A percentile compares a stretch with the other conserved stretches of the same genome.
Evolutionary conservation across 169 alveolate species (phyloP).

Genomic region (Plasmodium cynomolgi): DNA sequence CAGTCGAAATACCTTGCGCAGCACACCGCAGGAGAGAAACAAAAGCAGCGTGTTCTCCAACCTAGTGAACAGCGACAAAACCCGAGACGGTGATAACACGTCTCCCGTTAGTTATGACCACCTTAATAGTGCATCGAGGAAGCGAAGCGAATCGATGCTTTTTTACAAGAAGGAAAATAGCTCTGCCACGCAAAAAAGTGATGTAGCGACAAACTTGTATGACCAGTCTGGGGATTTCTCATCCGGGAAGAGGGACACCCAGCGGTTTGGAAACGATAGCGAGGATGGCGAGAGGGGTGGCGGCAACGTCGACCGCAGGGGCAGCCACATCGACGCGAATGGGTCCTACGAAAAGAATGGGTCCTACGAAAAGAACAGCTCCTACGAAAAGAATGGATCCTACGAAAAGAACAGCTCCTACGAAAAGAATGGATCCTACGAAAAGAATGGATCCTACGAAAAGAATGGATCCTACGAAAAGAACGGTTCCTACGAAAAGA

Average conservation of each 20-base stretch:
- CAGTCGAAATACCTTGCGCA: not conserved
- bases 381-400: not conserved
- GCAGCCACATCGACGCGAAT: not conserved
- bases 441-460: not conserved
- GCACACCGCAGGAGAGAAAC: not conserved
- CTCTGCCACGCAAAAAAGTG: slow-evolving; percentile 20
- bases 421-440: not conserved
- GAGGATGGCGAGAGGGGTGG: not conserved
- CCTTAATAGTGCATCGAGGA: slow-evolving; percentile 5
- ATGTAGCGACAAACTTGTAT: slow-evolving; percentile 9
- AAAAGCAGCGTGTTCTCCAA: slow-evolving; percentile 6
- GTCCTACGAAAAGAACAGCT: not conserved
- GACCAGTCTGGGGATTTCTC: slow-evolving; percentile 3
- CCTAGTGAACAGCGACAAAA: slow-evolving; percentile 16
- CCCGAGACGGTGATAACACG: not conserved
- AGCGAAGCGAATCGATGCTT: slow-evolving; percentile 20
- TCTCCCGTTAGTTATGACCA: not conserved
- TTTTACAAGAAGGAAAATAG: slow-evolving; percentile 10
- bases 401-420: not conserved
- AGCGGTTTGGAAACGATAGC: slow-evolving; percentile 1
- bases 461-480: not conserved
- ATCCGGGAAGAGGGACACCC: slow-evolving; percentile 32
- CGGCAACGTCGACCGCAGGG: not conserved
- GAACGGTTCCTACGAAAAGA: not conserved
- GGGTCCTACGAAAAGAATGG: not conserved